Base-by-base conservation (phyloP, 352 stramenopile genomes). In the Phytophthora aleatoria region DNA sequence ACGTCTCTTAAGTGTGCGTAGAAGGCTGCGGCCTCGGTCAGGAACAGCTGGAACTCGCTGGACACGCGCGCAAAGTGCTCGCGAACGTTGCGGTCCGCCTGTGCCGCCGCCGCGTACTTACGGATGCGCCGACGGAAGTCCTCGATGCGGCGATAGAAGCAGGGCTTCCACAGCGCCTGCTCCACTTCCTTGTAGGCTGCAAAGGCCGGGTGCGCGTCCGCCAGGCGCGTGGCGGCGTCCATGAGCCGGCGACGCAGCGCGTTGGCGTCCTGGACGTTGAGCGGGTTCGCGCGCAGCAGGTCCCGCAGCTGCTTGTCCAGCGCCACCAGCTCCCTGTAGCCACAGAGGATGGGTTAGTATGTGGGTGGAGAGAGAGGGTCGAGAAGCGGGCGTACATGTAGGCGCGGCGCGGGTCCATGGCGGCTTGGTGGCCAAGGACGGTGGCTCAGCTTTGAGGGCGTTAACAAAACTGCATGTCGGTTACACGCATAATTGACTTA, bases 61-160 rank as follows among this genome's bases (percentile, higher is more conserved):
- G 82, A 92, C 12, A 91, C 83, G 51, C 79, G 83, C 41, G 82
- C 66, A 43, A 96, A 96, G 60, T 92, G 86, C 51, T 91, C 86
- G 26, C 86, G 87, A 15, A 94, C 69, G 39, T 67, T 74, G 30
- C 80, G 82, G 51, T 96, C 89, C 8, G 71, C 71, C 2, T 83
- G 66, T 3, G 83, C 79, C 15, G 87, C 83, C 5, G 85, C 71
- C n/a, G 82, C 84, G 64, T 94, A 94, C 64, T 95, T 95, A 66
- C 88, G 86, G 45, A 96, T 92, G 55, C 85, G 83, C 8, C 82
- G 85, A 8, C 89, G 88, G 53, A 97, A 97, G 57, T 93, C 84
- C 56, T 94, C 90, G 53, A 97, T 97, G 65, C 88, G 82, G 57
- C 93, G 93, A 68, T 97, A 97, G 60, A 96, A 96, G 65, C 89